phyloP scores from a whole-genome alignment of 495 filamentous ascomycete species.

The Hypomontagnella monticulosa region DNA sequence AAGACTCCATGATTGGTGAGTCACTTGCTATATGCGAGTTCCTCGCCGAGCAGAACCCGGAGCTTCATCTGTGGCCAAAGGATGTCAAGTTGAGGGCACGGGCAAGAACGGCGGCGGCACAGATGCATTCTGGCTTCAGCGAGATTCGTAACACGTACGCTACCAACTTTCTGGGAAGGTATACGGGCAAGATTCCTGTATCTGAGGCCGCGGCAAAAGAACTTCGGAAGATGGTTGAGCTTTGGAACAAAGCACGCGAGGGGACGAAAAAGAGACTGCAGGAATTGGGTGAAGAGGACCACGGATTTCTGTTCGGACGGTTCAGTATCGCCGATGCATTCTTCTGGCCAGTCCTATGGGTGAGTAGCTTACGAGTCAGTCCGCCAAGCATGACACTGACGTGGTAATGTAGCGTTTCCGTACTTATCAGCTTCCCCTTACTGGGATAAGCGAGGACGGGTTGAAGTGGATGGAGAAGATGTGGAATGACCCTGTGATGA shows the following conservation, averaged over 20 bases:
- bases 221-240: constrained; percentile 43
- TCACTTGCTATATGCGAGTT: constrained; percentile 66
- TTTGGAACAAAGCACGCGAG: constrained; percentile 46
- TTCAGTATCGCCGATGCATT: constrained; percentile 56
- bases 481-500: constrained; percentile 57
- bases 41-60: constrained; percentile 59
- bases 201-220: constrained; percentile 43
- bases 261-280: constrained; percentile 38
- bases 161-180: constrained; percentile 57
- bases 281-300: constrained; percentile 49
- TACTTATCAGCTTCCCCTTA: constrained; percentile 55
- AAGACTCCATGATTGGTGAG: constrained; percentile 53
- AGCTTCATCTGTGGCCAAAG: constrained; percentile 57
- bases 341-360: constrained; percentile 58
- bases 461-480: constrained; percentile 58
- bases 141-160: constrained; percentile 54
- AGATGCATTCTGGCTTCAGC: constrained; percentile 66
- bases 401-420: constrained; percentile 52
- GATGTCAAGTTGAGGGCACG: constrained; percentile 57
- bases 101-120: constrained; percentile 59
- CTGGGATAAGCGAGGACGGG: constrained; percentile 49
- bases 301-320: constrained; percentile 52
- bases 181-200: constrained; percentile 41
- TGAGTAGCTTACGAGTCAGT: constrained; percentile 25
- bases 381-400: constrained; percentile 8